Evolutionary conservation across 164 flowering plant genomes (phyloP).

Genomic region (Vitis amurensis): DNA sequence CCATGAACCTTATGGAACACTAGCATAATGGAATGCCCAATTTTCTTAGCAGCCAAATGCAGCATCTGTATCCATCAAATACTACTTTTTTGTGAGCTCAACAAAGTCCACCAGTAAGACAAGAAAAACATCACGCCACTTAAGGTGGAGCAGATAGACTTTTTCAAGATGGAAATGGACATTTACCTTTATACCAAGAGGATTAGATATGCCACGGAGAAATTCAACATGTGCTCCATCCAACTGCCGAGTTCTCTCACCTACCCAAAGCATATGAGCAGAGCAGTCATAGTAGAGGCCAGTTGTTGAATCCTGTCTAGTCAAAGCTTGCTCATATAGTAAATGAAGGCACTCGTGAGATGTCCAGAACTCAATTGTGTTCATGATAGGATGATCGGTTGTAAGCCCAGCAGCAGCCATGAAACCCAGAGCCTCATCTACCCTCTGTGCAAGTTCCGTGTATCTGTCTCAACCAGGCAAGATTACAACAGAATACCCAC

Average conservation of each 20-base stretch:
- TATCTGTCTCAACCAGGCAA: constrained; percentile 23
- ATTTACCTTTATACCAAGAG: constrained; percentile 50
- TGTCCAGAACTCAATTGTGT: constrained; percentile 45
- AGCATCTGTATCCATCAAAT: not conserved
- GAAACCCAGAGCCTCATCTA: constrained; percentile 61
- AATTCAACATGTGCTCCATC: constrained; percentile 57
- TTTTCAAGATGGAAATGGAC: not conserved
- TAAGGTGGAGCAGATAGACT: too few species aligned
- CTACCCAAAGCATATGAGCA: constrained; percentile 59
- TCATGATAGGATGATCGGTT: constrained; percentile 40
- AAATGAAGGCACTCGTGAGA: constrained; percentile 56
- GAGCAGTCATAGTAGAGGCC: constrained; percentile 51
- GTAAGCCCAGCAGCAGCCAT: constrained; percentile 55
- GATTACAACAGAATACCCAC: not conserved
- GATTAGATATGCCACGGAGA: constrained; percentile 50
- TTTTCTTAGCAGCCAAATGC: not conserved
- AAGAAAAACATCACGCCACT: too few species aligned
- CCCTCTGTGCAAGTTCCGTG: constrained; percentile 53
- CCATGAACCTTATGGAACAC: not conserved
- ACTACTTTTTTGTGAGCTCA: not conserved
- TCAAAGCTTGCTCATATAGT: constrained; percentile 49
- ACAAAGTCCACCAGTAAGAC: not conserved
- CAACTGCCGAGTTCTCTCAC: constrained; percentile 57
- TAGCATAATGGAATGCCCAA: not conserved
- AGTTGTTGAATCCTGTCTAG: constrained; percentile 47